These are phyloP conservation scores for Diaporthe humulicola DNA, from an alignment of 2,329 filamentous ascomycete genomes.

Conservation along the genomic window DNA sequence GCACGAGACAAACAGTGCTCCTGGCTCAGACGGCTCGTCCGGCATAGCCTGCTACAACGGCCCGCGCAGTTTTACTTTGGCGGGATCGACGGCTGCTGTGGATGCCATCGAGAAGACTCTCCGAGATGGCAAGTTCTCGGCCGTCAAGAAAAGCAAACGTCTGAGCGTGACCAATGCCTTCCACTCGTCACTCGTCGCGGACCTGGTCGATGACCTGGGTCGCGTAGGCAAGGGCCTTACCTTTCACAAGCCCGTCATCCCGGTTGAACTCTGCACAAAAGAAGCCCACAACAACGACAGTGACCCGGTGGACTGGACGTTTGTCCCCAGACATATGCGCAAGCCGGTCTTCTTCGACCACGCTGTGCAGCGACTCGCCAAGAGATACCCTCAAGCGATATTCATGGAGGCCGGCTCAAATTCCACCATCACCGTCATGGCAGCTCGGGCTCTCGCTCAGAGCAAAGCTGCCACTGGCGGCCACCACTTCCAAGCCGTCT, in stretches of 20 bases:
- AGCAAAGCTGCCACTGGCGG: conserved; percentile 31
- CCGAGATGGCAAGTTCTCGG: conserved; percentile 39
- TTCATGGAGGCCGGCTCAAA: conserved; percentile 59
- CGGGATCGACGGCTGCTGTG: conserved; percentile 51
- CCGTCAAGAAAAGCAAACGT: conserved; percentile 50
- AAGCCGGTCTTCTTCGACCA: conserved; percentile 59
- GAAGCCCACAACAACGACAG: no score
- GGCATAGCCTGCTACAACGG: conserved; percentile 64
- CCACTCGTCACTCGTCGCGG: conserved; percentile 58
- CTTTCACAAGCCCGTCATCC: conserved; percentile 50
- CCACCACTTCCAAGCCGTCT: conserved; percentile 44
- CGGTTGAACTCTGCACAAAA: conserved; percentile 45
- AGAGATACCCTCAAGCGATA: conserved; percentile 43
- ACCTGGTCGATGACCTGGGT: conserved; percentile 51
- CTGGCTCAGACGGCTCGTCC: not conserved
- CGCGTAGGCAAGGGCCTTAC: conserved; percentile 44
- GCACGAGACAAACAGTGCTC: not conserved
- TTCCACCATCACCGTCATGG: conserved; percentile 53
- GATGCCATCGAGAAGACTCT: conserved; percentile 45
- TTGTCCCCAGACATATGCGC: conserved; percentile 54
- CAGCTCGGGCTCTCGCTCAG: conserved; percentile 28
- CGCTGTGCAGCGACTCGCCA: conserved; percentile 43
- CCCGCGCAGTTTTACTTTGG: conserved; percentile 56
- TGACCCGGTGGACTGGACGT: not conserved
- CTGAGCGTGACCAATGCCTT: conserved; percentile 62